A percentile compares a stretch with the other conserved stretches of the same genome.
Conservation (phyloP, 768 basidiomycete genomes). For the Xerocomus brunneocitrinus region DNA sequence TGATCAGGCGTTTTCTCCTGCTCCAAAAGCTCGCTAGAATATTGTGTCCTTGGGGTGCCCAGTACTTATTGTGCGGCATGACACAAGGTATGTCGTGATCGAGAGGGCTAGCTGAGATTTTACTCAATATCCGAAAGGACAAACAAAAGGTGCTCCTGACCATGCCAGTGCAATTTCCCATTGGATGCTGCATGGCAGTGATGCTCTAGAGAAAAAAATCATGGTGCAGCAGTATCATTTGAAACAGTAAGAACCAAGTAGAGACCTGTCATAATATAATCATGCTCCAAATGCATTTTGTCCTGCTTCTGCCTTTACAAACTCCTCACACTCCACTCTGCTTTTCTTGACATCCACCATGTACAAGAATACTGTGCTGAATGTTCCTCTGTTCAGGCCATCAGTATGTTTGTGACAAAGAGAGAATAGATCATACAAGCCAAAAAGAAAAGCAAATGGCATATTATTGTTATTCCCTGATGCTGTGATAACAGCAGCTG, state of each 20-base stretch:
- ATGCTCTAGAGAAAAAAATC: no score
- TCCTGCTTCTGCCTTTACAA: conserved; percentile 50
- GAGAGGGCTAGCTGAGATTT: no score
- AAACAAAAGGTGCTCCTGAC: neutral
- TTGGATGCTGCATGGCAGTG: neutral
- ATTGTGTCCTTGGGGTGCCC: no score
- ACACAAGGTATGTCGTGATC: no score
- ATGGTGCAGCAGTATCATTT: neutral
- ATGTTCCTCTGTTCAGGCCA: conserved; percentile 9
- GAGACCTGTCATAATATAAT: neutral
- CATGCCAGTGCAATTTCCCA: no score
- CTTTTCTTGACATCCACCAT: conserved; percentile 65
- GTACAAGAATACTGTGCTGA: conserved; percentile 50
- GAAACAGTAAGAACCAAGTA: neutral
- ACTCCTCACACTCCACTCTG: conserved; percentile 56
- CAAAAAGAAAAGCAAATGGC: conserved; percentile 72
- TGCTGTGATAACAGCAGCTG: conserved; percentile 68
- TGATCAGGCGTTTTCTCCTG: no score
- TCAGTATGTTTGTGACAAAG: neutral
- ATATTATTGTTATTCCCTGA: conserved; percentile 67
- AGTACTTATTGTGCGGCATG: no score
- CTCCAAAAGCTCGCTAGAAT: no score
- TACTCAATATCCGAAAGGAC: neutral
- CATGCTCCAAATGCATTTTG: conserved; percentile 34
- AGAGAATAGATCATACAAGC: conserved; percentile 43